Conservation (phyloP, 2,329 filamentous ascomycete species). For the Trichophyton mentagrophytes region DNA sequence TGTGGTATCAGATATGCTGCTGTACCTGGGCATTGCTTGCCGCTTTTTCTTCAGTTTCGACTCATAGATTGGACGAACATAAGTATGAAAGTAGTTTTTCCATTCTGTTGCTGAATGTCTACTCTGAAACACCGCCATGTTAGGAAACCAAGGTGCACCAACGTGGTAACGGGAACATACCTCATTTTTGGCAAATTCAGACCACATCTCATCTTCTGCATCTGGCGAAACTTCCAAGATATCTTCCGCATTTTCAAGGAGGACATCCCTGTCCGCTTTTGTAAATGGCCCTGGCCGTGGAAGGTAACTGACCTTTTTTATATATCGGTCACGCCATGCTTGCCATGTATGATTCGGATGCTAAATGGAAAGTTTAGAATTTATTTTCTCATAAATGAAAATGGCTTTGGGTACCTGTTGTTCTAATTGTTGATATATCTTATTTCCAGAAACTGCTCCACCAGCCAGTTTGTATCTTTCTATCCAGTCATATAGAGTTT, state of each 20-base stretch:
- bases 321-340: constrained; percentile 38
- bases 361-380: constrained; percentile 16
- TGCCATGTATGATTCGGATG: constrained; percentile 36
- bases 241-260: constrained; percentile 16
- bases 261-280: constrained; percentile 14
- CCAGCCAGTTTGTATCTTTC: constrained; percentile 23
- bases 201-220: constrained; percentile 16
- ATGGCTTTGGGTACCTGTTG: constrained; percentile 20
- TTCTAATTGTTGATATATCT: constrained; percentile 35
- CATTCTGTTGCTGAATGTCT: constrained; percentile 10
- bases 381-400: not conserved
- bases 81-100: constrained; percentile 10
- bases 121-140: not conserved
- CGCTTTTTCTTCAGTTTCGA: constrained; percentile 1
- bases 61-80: constrained; percentile 9
- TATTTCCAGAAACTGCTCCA: constrained; percentile 27
- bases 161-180: constrained; percentile 5
- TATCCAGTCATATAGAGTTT: constrained; percentile 34
- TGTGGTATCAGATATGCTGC: not conserved
- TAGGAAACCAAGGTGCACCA: not conserved
- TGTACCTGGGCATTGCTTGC: not conserved
- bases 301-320: constrained; percentile 28
- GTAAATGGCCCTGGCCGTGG: constrained; percentile 25
- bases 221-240: constrained; percentile 15
- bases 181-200: constrained; percentile 14